Evolutionary conservation across 495 filamentous ascomycete genomes (phyloP), one percentile per base, ranked within the genome.

Genomic region (Rusavskia elegans): DNA sequence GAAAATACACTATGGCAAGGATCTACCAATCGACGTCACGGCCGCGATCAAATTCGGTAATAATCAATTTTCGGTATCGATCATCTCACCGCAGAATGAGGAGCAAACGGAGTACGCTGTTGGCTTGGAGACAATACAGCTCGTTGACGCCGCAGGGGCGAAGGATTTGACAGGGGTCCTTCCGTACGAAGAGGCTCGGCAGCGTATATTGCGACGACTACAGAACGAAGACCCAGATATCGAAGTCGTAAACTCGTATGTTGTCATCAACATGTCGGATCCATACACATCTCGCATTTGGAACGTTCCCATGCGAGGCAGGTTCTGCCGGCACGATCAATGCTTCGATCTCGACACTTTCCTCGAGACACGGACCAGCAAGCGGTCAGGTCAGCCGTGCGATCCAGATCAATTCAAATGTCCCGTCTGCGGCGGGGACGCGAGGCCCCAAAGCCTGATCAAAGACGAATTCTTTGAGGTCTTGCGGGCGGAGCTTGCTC

Each of bases 331-430:
- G 7, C 89, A 96, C 62, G 66, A 78, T 36, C 86, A 95, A 64
- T 93, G 86, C 62, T 95, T 96, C 61, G 89, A 96, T 62, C 80
- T 92, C 21, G 77, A 87, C 25, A 87, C 77, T 0, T 95, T 84
- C 67, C 73, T 96, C 13, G 60, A 68, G 14, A 87, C 84, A 0
- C 75, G 83, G 0, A 75, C 65, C 61, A 66, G 63, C 54, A 68
- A 62, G 52, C 59, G 58, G 53, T 68, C 59, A 42, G 74, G 59
- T 36, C 70, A 74, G 53, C 75, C 78, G 0, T 74, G 74, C 35
- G 69, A 77, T 52, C 71, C 77, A n/a, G 85, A 92, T 48, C 75
- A 79, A 50, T 93, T 89, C 85, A 75, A 69, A 39, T 96, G 89
- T 59, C 89, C 89, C 0, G 76, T 92, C 49, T 95, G 89, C 64